A percentile compares a stretch with the other conserved stretches of the same genome.
Conservation (phyloP, 495 filamentous ascomycete genomes). For the Penicillium ochrochloron region DNA sequence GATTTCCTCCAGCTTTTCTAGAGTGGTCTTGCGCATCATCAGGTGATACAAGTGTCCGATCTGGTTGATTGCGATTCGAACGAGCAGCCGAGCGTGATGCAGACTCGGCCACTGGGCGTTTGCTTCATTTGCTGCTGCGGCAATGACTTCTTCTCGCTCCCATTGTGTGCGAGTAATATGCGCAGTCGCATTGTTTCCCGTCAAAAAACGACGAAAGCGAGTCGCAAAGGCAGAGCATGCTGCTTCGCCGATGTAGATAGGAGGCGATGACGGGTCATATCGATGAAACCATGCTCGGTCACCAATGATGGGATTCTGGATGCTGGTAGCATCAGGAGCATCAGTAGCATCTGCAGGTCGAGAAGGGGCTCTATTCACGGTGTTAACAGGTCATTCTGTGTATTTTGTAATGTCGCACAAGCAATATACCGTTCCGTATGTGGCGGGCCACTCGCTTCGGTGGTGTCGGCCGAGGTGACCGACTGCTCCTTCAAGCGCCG, state of each 20-base stretch:
- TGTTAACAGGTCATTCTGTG: not conserved
- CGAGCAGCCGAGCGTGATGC: conserved; percentile 46
- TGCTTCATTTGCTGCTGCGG: conserved; percentile 37
- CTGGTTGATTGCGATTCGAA: conserved; percentile 48
- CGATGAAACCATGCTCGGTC: conserved; percentile 52
- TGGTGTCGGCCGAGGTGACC: conserved; percentile 34
- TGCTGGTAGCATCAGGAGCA: conserved; percentile 38
- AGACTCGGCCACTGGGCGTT: conserved; percentile 46
- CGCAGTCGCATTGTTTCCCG: conserved; percentile 41
- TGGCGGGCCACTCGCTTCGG: conserved; percentile 32
- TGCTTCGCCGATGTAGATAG: conserved; percentile 52
- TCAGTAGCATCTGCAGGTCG: conserved; percentile 22
- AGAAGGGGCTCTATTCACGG: conserved; percentile 23
- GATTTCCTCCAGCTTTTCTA: conserved; percentile 50
- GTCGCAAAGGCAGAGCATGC: conserved; percentile 54
- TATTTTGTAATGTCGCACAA: not conserved
- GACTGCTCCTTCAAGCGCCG: conserved; percentile 46
- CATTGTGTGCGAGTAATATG: conserved; percentile 51
- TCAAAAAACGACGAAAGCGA: conserved; percentile 48
- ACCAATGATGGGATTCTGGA: conserved; percentile 47
- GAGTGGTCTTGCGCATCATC: conserved; percentile 46
- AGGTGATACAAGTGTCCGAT: conserved; percentile 48
- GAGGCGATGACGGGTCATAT: conserved; percentile 49
- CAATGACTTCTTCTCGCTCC: conserved; percentile 43
- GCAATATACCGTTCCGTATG: conserved; percentile 24